These are phyloP conservation scores for Aspergillus unguis DNA, from an alignment of 2,329 filamentous ascomycete species.

Conservation along the genomic window DNA sequence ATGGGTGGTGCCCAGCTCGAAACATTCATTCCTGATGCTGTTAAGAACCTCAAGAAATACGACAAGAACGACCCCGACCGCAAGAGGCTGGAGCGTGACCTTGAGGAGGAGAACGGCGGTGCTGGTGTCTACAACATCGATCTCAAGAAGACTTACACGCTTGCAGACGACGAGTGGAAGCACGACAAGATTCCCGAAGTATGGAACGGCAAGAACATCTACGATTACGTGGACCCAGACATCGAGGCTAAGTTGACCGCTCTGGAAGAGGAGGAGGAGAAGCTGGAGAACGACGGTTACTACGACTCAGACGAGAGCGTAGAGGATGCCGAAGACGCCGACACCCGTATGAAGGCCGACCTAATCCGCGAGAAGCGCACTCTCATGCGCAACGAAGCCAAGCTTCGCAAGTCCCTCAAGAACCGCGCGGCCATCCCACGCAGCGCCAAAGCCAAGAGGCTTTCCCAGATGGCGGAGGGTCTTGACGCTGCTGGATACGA, in stretches of 20 bases:
- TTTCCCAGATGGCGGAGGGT: constrained; percentile 82
- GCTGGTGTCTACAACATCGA: constrained; percentile 96
- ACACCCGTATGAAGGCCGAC: constrained; percentile 86
- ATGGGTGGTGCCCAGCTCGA: constrained; percentile 75
- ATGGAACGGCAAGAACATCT: constrained; percentile 93
- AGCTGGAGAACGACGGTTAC: constrained; percentile 84
- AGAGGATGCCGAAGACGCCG: constrained; percentile 83
- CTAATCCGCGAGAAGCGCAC: constrained; percentile 92
- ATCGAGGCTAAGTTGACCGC: constrained; percentile 90
- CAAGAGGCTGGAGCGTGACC: constrained; percentile 73
- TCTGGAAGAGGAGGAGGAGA: constrained; percentile 93
- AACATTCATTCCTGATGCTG: constrained; percentile 81
- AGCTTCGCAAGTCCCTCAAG: constrained; percentile 95
- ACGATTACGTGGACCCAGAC: constrained; percentile 94
- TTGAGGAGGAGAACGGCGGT: constrained; percentile 89
- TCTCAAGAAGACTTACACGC: constrained; percentile 79
- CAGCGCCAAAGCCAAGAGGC: constrained; percentile 72
- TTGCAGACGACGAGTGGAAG: constrained; percentile 90
- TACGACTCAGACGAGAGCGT: constrained; percentile 83
- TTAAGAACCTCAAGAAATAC: constrained; percentile 80
- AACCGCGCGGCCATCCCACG: constrained; percentile 93
- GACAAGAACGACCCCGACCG: constrained; percentile 84
- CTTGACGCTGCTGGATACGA: constrained; percentile 85
- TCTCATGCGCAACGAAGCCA: constrained; percentile 88
- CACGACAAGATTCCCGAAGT: constrained; percentile 93